These are phyloP conservation scores for Phaeotremella skinneri DNA, from an alignment of 768 basidiomycete genomes.

Conservation along the genomic window DNA sequence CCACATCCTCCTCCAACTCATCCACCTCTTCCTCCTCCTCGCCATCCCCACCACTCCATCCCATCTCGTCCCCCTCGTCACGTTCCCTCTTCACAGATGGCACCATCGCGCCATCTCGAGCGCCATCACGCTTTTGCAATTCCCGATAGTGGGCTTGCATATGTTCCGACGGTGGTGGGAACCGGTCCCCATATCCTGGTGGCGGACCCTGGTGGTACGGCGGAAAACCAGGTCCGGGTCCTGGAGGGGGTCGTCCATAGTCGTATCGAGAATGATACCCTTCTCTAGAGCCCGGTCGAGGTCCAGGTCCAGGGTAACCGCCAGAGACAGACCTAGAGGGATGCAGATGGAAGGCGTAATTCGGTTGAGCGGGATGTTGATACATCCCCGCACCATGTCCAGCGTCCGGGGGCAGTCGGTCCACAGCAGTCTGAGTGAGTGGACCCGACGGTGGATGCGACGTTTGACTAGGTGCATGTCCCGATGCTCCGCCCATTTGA, in stretches of 20 bases:
- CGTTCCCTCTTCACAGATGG: constrained; percentile 16
- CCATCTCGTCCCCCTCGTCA: constrained; percentile 6
- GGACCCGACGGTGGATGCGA: not conserved
- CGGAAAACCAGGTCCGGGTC: constrained; percentile 3
- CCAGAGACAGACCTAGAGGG: not conserved
- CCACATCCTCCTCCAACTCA: constrained; percentile 21
- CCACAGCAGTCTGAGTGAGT: not conserved
- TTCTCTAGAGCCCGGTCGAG: not conserved
- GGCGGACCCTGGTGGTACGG: constrained; percentile 1
- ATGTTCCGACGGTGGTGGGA: not conserved
- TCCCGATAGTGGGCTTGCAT: not conserved
- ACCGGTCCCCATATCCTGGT: not conserved
- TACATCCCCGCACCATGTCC: not conserved
- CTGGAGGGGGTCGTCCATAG: constrained; percentile 4
- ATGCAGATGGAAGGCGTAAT: not conserved
- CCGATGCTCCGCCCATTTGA: constrained; percentile 17
- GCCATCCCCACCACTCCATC: constrained; percentile 1
- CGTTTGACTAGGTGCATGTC: not conserved
- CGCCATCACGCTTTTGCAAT: not conserved
- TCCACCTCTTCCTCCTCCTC: constrained; percentile 29
- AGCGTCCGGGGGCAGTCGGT: not conserved
- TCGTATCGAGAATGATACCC: constrained; percentile 2
- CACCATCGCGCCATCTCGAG: not conserved
- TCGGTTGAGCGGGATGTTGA: not conserved
- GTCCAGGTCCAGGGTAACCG: constrained; percentile 6